These are phyloP conservation scores for Melianthus villosus DNA, from an alignment of 441 rosid species.

Conservation along the genomic window DNA sequence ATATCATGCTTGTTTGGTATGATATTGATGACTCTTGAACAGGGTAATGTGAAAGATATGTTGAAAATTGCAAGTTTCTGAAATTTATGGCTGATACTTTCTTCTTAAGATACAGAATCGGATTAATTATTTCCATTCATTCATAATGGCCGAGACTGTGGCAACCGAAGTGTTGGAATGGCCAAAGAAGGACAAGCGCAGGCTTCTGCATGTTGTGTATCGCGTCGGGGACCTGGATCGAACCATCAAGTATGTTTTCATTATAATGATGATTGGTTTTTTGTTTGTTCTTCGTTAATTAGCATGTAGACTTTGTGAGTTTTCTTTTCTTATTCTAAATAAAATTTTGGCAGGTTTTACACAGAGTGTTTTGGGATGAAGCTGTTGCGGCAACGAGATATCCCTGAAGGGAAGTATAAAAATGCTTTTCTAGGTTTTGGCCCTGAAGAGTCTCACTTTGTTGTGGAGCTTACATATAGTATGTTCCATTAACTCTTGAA, in stretches of 20 bases:
- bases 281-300: no score
- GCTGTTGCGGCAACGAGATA: conserved; percentile 71
- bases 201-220: conserved; percentile 75
- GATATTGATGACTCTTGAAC: no score
- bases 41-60: no score
- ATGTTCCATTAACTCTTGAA: conserved; percentile 7
- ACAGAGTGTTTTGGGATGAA: conserved; percentile 94
- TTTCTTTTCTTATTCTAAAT: no score
- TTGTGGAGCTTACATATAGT: conserved; percentile 79
- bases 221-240: conserved; percentile 90
- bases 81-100: no score
- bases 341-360: conserved; percentile 42
- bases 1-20: no score
- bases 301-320: no score
- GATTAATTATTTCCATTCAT: no score
- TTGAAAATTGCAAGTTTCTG: no score
- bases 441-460: conserved; percentile 63
- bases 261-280: conserved; percentile 7
- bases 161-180: conserved; percentile 52
- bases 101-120: no score
- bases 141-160: conserved; percentile 49
- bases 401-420: conserved; percentile 85
- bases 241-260: conserved; percentile 61
- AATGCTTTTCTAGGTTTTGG: conserved; percentile 94
- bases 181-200: conserved; percentile 80